Percentiles rank a stretch among this genome's conserved stretches.
Conservation (phyloP, 2,329 filamentous ascomycete species). For the Cordyceps militaris region DNA sequence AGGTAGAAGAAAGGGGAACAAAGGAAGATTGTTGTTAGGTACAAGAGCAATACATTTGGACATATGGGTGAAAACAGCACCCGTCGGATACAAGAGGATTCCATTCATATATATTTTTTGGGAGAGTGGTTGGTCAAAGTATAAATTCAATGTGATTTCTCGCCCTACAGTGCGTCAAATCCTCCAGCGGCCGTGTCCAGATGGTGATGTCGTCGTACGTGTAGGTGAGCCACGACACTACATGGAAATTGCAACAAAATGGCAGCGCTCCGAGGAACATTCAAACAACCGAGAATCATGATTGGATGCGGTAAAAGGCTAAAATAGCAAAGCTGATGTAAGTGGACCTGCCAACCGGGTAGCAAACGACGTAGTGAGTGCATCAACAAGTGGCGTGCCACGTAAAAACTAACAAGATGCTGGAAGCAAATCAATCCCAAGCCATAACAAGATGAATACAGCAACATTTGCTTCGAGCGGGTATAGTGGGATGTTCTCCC, state of each 20-base stretch:
- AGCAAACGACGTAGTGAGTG: neutral
- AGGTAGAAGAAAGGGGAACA: neutral
- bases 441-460: conserved; percentile 9
- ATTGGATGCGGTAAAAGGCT: neutral
- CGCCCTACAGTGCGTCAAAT: no score
- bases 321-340: conserved; percentile 1
- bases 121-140: neutral
- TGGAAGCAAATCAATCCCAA: conserved; percentile 9
- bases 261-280: no score
- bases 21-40: neutral
- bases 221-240: no score
- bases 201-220: no score
- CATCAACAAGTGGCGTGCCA: neutral
- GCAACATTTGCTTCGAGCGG: conserved; percentile 11
- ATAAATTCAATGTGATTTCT: neutral
- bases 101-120: neutral
- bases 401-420: neutral
- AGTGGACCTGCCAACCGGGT: neutral
- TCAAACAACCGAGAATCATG: no score
- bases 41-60: neutral
- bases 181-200: neutral
- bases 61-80: conserved; percentile 5
- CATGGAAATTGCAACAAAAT: no score
- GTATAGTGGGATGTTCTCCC: neutral
- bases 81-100: neutral